A percentile compares a stretch with the other conserved stretches of the same genome.
phyloP scores from a whole-genome alignment of 805 yeast genomes.

The Nakazawaea pomicola region DNA sequence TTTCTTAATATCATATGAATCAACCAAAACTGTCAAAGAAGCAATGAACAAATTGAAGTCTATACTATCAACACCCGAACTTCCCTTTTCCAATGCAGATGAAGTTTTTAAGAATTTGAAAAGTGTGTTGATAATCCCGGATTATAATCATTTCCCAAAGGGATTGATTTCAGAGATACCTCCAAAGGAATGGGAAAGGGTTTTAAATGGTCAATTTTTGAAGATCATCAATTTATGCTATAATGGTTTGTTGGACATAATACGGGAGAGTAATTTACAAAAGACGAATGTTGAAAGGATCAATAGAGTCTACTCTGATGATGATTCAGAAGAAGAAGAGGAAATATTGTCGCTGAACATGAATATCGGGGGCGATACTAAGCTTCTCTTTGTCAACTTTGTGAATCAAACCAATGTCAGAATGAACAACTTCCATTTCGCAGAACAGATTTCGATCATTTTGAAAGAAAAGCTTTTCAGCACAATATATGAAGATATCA shows the following conservation, averaged over 20 bases:
- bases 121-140: constrained; percentile 71
- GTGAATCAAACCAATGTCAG: constrained; percentile 5
- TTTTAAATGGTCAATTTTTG: constrained; percentile 22
- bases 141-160: constrained; percentile 32
- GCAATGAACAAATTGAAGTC: constrained; percentile 46
- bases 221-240: constrained; percentile 22
- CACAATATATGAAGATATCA: constrained; percentile 5
- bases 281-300: constrained; percentile 18
- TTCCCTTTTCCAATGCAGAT: constrained; percentile 53
- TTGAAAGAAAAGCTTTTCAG: constrained; percentile 8
- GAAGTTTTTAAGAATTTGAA: constrained; percentile 52
- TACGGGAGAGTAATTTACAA: constrained; percentile 25
- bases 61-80: constrained; percentile 46
- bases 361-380: constrained; percentile 22
- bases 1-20: constrained; percentile 46
- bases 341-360: background rate
- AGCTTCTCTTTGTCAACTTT: constrained; percentile 26
- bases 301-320: constrained; percentile 15
- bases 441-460: constrained; percentile 7
- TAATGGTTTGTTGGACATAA: constrained; percentile 24
- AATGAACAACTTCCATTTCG: constrained; percentile 5
- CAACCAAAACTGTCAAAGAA: constrained; percentile 34
- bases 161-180: constrained; percentile 23
- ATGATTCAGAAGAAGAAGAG: constrained; percentile 4
- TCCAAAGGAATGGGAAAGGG: constrained; percentile 21